phyloP scores from a whole-genome alignment of 768 basidiomycete genomes.

The Russula emetica region DNA sequence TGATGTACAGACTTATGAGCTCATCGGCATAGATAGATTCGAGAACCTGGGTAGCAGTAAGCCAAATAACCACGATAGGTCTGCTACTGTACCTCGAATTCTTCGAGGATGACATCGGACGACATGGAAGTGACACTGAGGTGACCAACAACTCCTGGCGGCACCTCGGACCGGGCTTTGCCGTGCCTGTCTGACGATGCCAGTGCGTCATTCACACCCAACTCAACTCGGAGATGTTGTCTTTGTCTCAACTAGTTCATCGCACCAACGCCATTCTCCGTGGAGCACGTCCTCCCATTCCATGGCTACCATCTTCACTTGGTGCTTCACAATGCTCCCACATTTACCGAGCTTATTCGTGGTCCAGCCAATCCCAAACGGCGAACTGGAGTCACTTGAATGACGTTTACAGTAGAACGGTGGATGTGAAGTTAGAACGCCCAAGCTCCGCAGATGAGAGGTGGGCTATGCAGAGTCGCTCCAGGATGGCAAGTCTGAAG shows the following conservation, averaged over 20 bases:
- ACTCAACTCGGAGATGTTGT: constrained; percentile 14
- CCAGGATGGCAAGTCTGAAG: constrained; percentile 4
- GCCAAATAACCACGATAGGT: constrained; percentile 16
- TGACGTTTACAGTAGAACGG: constrained; percentile 3
- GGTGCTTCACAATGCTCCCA: not conserved
- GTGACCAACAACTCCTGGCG: not conserved
- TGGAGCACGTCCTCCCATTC: not conserved
- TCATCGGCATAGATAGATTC: constrained; percentile 97
- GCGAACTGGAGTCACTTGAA: constrained; percentile 23
- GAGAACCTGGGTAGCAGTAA: constrained; percentile 56
- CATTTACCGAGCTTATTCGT: not conserved
- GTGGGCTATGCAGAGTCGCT: constrained; percentile 18
- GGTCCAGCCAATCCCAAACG: not conserved
- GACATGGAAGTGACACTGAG: constrained; percentile 43
- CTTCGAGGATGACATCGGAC: constrained; percentile 70
- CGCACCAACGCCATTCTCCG: constrained; percentile 2
- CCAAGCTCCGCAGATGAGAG: constrained; percentile 6
- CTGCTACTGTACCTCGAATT: constrained; percentile 68
- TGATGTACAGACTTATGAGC: constrained; percentile 68
- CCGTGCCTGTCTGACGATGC: not conserved
- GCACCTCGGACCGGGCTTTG: constrained; percentile 9
- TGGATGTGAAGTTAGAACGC: not conserved
- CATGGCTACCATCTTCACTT: not conserved
- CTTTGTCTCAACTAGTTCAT: constrained; percentile 4
- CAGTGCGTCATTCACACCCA: not conserved